Base-by-base conservation (phyloP, 1,284 basidiomycete genomes). In the Moniliophthora roreri region DNA sequence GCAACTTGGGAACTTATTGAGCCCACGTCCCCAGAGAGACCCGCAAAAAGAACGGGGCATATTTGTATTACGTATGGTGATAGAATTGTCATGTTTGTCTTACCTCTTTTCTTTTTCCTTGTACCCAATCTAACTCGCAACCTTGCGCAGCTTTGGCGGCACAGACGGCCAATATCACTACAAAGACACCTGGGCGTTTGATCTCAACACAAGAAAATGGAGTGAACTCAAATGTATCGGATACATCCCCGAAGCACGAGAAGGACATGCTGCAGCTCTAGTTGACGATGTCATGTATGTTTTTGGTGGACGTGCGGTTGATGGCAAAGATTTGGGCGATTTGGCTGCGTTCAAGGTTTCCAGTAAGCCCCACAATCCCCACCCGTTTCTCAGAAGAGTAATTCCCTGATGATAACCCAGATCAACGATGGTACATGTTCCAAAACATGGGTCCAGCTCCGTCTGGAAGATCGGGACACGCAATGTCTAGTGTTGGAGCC, bases 81-180 rank as follows among this genome's bases (percentile, higher is more conserved):
- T 64, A 88, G 87, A 60, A 85, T 99, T 55, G 85, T 92, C 28
- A 32, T 63, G 78, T 97, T 89, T 94, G 71, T 54, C 85, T 76
- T 37, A 55, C 34, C 49, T 38, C 15, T 32, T 23, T 32, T 46
- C 2, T 47, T 38, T 52, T 52, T 36, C 16, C 24, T 32, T 45
- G 34, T 32, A 18, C 52, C 42, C n/a, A 38, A 45, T 54, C 62
- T 42, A 62, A 37, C 39, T 16, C 38, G 51, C 63, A 42, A n/a
- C n/a, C 48, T 54, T 56, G 56, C 48, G 50, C 64, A 94, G 94
- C 52, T 99, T 99, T 63, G 97, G 97, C 45, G 97, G 97, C 50
- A 99, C 97, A 4, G 97, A 99, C 64, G 96, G 95, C 23, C 89
- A 92, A 67, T 99, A 93, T 72, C 97, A 99, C 70, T 99, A 99